A percentile compares a stretch with the other conserved stretches of the same genome.
phyloP scores from a whole-genome alignment of 352 stramenopile genomes.

The Globisporangium alternatum region DNA sequence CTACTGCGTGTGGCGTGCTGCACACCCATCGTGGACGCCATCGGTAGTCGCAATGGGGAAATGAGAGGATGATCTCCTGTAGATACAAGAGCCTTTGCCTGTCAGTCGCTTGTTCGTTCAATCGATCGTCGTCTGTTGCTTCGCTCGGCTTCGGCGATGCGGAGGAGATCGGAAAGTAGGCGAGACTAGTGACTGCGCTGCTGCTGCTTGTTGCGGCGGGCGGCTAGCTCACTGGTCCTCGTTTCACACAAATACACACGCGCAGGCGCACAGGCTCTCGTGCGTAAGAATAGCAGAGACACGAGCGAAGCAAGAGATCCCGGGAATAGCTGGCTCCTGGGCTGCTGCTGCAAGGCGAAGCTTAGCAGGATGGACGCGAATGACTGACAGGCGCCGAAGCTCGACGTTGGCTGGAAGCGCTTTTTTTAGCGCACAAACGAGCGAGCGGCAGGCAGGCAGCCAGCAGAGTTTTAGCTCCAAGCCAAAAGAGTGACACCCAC shows the following conservation, averaged over 20 bases:
- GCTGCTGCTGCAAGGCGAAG: neutral
- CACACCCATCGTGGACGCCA: slow-evolving; percentile 1
- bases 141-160: neutral
- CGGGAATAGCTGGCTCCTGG: slow-evolving; percentile 2
- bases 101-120: neutral
- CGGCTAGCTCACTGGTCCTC: slow-evolving; percentile 3
- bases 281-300: slow-evolving; percentile 8
- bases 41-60: neutral
- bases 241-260: neutral
- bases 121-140: neutral
- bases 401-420: neutral
- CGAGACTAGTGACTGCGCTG: neutral
- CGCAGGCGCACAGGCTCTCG: neutral
- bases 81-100: neutral
- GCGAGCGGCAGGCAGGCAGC: neutral
- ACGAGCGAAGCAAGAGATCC: neutral
- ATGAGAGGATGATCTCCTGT: neutral
- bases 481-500: slow-evolving; percentile 5
- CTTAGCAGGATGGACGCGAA: neutral
- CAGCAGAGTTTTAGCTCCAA: neutral
- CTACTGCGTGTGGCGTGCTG: neutral
- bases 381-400: neutral
- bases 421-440: slow-evolving; percentile 1
- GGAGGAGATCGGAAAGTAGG: slow-evolving; percentile 14
- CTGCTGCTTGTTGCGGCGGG: neutral